Percentiles rank a stretch among this genome's conserved stretches.
phyloP scores from a whole-genome alignment of 1,284 basidiomycete species.

The Phylloboletellus chloephorus region DNA sequence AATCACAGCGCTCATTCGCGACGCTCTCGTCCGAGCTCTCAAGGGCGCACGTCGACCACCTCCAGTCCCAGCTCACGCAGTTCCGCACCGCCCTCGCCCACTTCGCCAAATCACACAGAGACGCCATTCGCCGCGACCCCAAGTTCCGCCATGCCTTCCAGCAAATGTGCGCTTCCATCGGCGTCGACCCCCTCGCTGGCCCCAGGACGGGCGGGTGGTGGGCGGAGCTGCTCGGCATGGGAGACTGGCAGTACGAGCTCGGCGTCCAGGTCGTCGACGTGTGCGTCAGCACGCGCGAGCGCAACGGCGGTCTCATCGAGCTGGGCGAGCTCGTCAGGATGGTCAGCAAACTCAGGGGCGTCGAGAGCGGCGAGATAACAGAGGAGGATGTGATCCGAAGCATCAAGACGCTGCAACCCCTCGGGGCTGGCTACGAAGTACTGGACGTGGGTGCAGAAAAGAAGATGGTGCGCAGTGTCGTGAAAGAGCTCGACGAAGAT shows the following conservation, averaged over 20 bases:
- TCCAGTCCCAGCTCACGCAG: conserved; percentile 77
- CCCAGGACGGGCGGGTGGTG: conserved; percentile 85
- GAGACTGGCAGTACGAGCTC: conserved; percentile 95
- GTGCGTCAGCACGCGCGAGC: conserved; percentile 82
- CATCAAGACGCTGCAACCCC: conserved; percentile 82
- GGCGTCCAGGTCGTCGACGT: conserved; percentile 97
- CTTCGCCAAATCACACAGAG: conserved; percentile 82
- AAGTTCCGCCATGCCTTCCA: conserved; percentile 90
- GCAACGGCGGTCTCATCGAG: conserved; percentile 90
- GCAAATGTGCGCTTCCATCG: conserved; percentile 92
- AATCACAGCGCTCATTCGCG: conserved; percentile 72
- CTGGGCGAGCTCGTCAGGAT: conserved; percentile 80
- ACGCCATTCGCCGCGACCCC: conserved; percentile 82
- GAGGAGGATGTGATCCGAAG: conserved; percentile 83
- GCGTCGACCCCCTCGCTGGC: conserved; percentile 90
- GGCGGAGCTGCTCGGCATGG: conserved; percentile 79
- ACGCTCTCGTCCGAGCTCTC: conserved; percentile 79
- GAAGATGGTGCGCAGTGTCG: conserved; percentile 68
- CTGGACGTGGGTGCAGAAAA: conserved; percentile 60
- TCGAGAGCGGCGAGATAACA: conserved; percentile 59
- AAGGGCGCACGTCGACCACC: conserved; percentile 67
- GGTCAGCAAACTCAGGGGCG: conserved; percentile 70
- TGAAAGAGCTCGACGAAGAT: conserved; percentile 79
- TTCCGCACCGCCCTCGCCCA: conserved; percentile 78
- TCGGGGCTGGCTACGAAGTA: conserved; percentile 87